Conservation (phyloP, 1,284 basidiomycete genomes). For the Salmacisia buchloeana region DNA sequence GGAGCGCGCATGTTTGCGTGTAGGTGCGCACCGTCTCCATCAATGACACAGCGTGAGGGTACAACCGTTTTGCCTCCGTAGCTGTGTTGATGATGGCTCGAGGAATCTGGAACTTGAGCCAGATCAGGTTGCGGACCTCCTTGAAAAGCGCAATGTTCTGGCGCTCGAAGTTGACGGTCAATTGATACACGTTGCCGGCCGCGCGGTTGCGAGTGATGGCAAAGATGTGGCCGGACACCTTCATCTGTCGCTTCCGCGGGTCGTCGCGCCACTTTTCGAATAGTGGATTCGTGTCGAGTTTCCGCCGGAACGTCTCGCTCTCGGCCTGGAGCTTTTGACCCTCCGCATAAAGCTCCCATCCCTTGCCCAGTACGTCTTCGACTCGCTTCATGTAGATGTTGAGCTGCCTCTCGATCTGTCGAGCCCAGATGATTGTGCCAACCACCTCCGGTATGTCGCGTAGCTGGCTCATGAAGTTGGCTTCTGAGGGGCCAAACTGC, state of each 20-base stretch:
- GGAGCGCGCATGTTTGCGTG: constrained; percentile 82
- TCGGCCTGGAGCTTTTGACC: constrained; percentile 94
- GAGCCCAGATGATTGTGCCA: constrained; percentile 95
- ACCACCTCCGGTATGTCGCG: constrained; percentile 94
- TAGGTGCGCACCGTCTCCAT: constrained; percentile 98
- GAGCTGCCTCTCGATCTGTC: constrained; percentile 94
- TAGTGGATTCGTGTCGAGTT: constrained; percentile 86
- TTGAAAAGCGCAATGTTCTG: constrained; percentile 98
- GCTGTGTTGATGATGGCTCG: constrained; percentile 92
- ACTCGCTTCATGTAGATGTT: constrained; percentile 98
- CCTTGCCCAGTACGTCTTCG: constrained; percentile 94
- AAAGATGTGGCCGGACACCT: constrained; percentile 89
- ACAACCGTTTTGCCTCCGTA: constrained; percentile 94
- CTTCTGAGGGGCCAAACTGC: constrained; percentile 88
- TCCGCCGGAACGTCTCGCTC: constrained; percentile 83
- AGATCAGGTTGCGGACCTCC: constrained; percentile 89
- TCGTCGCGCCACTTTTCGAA: constrained; percentile 96
- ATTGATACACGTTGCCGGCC: constrained; percentile 60
- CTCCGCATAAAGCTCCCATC: constrained; percentile 98
- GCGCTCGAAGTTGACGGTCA: constrained; percentile 93
- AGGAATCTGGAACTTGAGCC: constrained; percentile 91
- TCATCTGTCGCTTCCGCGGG: constrained; percentile 80
- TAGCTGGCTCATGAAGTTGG: constrained; percentile 96
- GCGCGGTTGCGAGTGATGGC: constrained; percentile 76
- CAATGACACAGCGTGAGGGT: constrained; percentile 85